Conservation (phyloP, 352 stramenopile genomes). For the Globisporangium irregulare region DNA sequence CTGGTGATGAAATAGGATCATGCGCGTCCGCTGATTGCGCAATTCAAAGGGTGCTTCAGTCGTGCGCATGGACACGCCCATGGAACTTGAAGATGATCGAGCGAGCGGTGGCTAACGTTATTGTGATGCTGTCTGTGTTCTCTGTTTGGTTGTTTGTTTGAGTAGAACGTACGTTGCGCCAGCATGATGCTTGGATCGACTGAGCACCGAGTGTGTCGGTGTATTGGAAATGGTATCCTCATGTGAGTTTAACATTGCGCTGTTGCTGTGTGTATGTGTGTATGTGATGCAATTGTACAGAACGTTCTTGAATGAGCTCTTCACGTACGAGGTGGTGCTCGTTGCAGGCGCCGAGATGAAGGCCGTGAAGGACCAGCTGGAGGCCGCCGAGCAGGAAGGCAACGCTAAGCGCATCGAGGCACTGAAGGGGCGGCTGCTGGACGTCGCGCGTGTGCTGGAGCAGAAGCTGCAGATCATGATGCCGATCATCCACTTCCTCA, state of each 20-base stretch:
- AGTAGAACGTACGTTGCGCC: constrained; percentile 35
- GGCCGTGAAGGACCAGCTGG: constrained; percentile 49
- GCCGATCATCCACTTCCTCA: constrained; percentile 55
- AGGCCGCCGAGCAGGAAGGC: constrained; percentile 36
- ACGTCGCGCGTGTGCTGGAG: constrained; percentile 53
- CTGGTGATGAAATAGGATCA: not conserved
- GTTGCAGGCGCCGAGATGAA: constrained; percentile 63
- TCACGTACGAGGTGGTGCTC: constrained; percentile 63
- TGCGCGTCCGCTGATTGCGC: constrained; percentile 10
- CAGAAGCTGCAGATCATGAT: constrained; percentile 55
- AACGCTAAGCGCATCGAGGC: constrained; percentile 46
- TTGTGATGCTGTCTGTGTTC: not conserved
- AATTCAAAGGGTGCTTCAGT: constrained; percentile 2
- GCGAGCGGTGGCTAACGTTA: constrained; percentile 1
- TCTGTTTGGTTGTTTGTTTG: not conserved
- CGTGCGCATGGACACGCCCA: not conserved
- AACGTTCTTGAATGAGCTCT: constrained; percentile 61
- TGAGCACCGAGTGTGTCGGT: not conserved
- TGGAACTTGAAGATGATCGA: not conserved
- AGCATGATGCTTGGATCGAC: not conserved
- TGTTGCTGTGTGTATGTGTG: not conserved
- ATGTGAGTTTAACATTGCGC: not conserved
- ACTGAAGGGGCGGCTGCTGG: constrained; percentile 50
- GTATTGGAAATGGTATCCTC: not conserved
- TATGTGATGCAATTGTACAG: constrained; percentile 17